Evolutionary conservation across 73 alveolate genomes (phyloP).

Genomic region (Uronychia binucleata): DNA sequence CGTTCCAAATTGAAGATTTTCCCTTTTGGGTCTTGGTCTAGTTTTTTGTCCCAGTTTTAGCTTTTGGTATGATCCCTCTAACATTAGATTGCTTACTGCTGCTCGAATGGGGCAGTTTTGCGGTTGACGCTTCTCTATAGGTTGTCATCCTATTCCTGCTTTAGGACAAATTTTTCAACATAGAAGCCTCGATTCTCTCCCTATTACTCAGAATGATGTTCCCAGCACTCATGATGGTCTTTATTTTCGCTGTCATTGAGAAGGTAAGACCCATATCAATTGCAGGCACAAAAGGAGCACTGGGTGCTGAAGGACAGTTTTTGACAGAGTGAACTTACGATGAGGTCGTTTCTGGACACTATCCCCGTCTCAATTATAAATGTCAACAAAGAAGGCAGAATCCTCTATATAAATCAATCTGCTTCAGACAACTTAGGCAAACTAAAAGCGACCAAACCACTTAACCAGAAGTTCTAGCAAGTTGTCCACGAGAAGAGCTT

Average conservation of each 20-base stretch:
- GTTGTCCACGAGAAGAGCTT: background rate
- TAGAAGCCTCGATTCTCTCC: background rate
- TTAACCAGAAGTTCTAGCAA: background rate
- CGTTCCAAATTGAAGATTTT: background rate
- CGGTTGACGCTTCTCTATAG: background rate
- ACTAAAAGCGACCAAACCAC: background rate
- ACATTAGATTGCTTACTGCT: background rate
- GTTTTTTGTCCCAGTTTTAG: background rate
- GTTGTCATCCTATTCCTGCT: background rate
- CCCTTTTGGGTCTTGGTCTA: background rate
- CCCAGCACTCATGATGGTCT: background rate
- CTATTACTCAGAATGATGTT: no score
- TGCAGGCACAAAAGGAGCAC: background rate
- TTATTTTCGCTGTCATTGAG: background rate
- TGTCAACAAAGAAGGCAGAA: background rate
- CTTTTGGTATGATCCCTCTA: background rate
- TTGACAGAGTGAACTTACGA: background rate
- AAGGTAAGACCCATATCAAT: background rate
- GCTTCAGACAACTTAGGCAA: background rate
- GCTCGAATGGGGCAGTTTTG: background rate
- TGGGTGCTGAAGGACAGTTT: constrained; percentile 1
- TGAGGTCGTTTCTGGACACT: background rate
- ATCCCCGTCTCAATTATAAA: background rate
- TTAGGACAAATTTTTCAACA: background rate
- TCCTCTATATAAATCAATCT: background rate